Percentiles rank a stretch among this genome's conserved stretches.
Evolutionary conservation across 2,329 filamentous ascomycete species (phyloP).

Genomic region (Volutella citrinella): DNA sequence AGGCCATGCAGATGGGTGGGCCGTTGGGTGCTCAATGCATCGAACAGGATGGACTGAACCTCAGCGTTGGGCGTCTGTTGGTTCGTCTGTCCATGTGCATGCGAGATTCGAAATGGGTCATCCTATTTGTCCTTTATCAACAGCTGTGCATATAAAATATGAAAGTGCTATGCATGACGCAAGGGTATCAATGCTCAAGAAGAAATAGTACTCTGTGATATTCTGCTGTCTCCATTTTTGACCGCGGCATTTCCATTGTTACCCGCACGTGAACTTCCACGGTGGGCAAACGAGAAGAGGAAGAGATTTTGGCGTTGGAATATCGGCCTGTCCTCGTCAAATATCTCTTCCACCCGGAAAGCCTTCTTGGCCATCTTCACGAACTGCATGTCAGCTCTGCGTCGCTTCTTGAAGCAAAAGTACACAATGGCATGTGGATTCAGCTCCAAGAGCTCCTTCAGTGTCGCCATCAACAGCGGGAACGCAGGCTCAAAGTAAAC

Average conservation of each 20-base stretch:
- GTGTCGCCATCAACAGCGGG: slow-evolving; percentile 76
- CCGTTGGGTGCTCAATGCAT: too few relatives aligned
- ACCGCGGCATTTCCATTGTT: slow-evolving; percentile 14
- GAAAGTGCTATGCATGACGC: too few relatives aligned
- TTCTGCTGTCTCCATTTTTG: slow-evolving; percentile 14
- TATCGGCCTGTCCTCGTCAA: slow-evolving; percentile 56
- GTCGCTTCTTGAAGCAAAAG: slow-evolving; percentile 94
- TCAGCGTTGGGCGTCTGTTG: too few relatives aligned
- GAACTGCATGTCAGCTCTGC: slow-evolving; percentile 75
- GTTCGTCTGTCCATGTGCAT: too few relatives aligned
- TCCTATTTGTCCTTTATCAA: too few relatives aligned
- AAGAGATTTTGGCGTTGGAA: slow-evolving; percentile 59
- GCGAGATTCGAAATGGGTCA: too few relatives aligned
- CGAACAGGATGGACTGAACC: too few relatives aligned
- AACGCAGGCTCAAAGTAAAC: slow-evolving; percentile 98
- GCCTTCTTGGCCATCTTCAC: slow-evolving; percentile 67
- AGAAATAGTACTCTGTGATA: slow-evolving; percentile 18
- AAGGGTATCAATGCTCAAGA: too few relatives aligned
- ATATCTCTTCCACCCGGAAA: slow-evolving; percentile 61
- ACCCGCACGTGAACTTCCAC: slow-evolving; percentile 24
- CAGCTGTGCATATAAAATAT: too few relatives aligned
- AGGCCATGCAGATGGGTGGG: too few relatives aligned
- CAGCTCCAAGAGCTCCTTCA: slow-evolving; percentile 70
- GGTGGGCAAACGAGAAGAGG: slow-evolving; percentile 54
- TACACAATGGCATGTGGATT: slow-evolving; percentile 63